Evolutionary conservation across 768 basidiomycete genomes (phyloP).

Genomic region (Tricholoma furcatifolium): DNA sequence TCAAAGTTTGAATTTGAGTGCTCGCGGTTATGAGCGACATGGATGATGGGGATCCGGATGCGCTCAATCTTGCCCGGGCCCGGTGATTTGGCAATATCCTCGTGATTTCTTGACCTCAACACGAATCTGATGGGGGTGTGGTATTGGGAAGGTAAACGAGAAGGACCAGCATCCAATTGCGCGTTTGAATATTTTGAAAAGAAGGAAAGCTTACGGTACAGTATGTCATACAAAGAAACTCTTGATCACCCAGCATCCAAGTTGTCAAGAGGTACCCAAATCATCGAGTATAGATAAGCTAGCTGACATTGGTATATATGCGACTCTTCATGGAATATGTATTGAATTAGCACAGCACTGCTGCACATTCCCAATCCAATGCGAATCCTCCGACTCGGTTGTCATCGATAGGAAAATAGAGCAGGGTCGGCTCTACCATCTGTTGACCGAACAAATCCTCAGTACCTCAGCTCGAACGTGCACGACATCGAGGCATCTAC

Average conservation of each 20-base stretch:
- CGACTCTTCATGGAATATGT: no score
- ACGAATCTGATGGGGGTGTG: neutral
- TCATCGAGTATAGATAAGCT: no score
- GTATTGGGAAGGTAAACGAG: no score
- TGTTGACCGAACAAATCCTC: neutral
- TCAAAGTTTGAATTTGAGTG: neutral
- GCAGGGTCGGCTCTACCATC: neutral
- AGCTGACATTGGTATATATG: no score
- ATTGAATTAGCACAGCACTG: no score
- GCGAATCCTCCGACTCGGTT: neutral
- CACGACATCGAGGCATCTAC: neutral
- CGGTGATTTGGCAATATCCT: neutral
- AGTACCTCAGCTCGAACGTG: slow-evolving; percentile 1
- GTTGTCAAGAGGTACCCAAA: no score
- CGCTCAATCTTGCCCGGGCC: neutral
- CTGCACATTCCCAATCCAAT: neutral
- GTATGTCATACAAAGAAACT: no score
- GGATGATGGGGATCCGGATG: neutral
- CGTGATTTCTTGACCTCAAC: slow-evolving; percentile 1
- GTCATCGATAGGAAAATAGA: neutral
- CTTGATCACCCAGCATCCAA: no score
- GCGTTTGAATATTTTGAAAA: no score
- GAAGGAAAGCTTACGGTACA: no score
- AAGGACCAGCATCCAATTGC: no score
- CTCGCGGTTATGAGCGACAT: neutral